These are phyloP conservation scores for Colletotrichum incanum DNA, from an alignment of 2,329 filamentous ascomycete species.

Conservation along the genomic window DNA sequence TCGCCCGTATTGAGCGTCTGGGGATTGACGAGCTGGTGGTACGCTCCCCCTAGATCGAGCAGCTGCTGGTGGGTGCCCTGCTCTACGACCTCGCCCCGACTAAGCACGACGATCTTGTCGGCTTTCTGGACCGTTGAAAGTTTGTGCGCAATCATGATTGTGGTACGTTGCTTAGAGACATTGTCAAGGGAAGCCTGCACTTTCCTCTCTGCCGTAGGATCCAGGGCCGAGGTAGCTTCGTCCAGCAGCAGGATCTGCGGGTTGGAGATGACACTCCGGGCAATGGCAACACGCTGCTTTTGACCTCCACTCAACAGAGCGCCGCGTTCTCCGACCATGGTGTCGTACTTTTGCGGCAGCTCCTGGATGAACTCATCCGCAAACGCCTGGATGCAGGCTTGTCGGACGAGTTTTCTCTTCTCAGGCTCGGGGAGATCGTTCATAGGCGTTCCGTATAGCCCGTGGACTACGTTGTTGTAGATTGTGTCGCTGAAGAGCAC, in stretches of 20 bases:
- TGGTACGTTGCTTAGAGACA: constrained; percentile 69
- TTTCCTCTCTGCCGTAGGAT: constrained; percentile 55
- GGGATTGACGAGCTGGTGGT: constrained; percentile 45
- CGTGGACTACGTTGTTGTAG: constrained; percentile 65
- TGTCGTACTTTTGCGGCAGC: constrained; percentile 67
- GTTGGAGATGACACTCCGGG: constrained; percentile 71
- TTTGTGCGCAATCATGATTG: constrained; percentile 74
- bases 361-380: constrained; percentile 67
- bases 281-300: constrained; percentile 74
- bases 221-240: constrained; percentile 72
- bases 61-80: constrained; percentile 72
- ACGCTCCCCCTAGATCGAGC: constrained; percentile 50
- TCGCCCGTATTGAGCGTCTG: constrained; percentile 30
- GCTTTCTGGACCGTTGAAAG: constrained; percentile 70
- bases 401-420: constrained; percentile 58
- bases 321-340: constrained; percentile 72
- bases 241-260: constrained; percentile 76
- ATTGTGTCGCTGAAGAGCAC: constrained; percentile 58
- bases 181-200: constrained; percentile 63
- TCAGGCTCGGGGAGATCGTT: constrained; percentile 55
- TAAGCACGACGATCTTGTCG: constrained; percentile 74
- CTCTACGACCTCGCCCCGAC: constrained; percentile 70
- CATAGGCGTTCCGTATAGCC: constrained; percentile 56
- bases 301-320: constrained; percentile 75
- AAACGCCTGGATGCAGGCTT: constrained; percentile 67